These are phyloP conservation scores for Fusarium pseudograminearum DNA, from an alignment of 2,329 filamentous ascomycete species.

Conservation along the genomic window DNA sequence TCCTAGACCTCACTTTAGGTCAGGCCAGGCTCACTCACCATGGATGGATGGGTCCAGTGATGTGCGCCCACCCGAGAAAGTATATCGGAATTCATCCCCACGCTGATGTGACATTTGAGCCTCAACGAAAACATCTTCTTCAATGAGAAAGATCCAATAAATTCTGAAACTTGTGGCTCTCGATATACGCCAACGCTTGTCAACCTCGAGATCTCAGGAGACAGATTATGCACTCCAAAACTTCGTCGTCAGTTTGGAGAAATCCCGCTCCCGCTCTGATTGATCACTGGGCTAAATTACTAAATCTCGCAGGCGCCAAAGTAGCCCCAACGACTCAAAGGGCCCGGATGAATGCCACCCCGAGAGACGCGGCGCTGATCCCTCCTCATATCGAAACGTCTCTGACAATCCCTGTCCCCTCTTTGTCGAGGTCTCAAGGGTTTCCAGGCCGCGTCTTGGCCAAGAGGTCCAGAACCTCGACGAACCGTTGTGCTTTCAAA, in stretches of 20 bases:
- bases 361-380: slow-evolving; percentile 30
- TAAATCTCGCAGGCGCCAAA: neutral
- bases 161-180: slow-evolving; percentile 21
- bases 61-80: slow-evolving; percentile 32
- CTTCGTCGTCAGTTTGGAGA: slow-evolving; percentile 3
- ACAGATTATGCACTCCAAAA: neutral
- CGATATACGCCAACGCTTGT: slow-evolving; percentile 30
- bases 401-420: slow-evolving; percentile 15
- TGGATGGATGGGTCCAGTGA: slow-evolving; percentile 16
- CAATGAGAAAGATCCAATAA: slow-evolving; percentile 6
- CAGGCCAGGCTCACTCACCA: neutral
- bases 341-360: slow-evolving; percentile 28
- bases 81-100: slow-evolving; percentile 34
- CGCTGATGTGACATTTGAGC: slow-evolving; percentile 35
- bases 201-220: slow-evolving; percentile 22
- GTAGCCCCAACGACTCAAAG: neutral
- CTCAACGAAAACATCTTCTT: slow-evolving; percentile 24
- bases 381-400: slow-evolving; percentile 19
- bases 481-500: slow-evolving; percentile 36
- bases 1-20: slow-evolving; percentile 4
- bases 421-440: slow-evolving; percentile 2
- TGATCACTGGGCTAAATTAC: slow-evolving; percentile 3
- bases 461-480: slow-evolving; percentile 5
- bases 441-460: slow-evolving; percentile 15
- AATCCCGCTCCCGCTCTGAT: slow-evolving; percentile 4